Conservation (phyloP, 1,284 basidiomycete genomes). For the Rhodotorula glutinis region DNA sequence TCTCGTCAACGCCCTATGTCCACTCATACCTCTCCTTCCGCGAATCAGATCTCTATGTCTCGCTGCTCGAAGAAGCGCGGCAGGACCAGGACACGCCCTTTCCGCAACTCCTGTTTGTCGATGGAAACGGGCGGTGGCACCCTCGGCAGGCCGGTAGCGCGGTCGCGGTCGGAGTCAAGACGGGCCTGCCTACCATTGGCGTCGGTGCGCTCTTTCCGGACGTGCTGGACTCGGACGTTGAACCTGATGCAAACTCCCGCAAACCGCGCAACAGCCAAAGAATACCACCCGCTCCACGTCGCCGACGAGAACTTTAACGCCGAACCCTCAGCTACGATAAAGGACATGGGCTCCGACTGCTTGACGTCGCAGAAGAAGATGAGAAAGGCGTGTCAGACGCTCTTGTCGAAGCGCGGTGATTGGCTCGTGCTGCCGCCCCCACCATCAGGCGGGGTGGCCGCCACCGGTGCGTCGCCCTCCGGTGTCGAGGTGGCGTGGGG, state of each 20-base stretch:
- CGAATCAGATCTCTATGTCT: slow-evolving; percentile 41
- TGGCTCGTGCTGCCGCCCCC: slow-evolving; percentile 31
- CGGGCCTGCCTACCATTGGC: slow-evolving; percentile 44
- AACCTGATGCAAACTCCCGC: slow-evolving; percentile 8
- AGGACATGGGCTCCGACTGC: slow-evolving; percentile 16
- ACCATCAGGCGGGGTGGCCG: background rate
- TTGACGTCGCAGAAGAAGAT: slow-evolving; percentile 43
- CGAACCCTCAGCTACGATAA: no score
- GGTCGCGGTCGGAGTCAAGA: slow-evolving; percentile 42
- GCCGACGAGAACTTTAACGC: no score
- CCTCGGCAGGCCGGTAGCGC: slow-evolving; percentile 45
- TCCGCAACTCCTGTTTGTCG: slow-evolving; percentile 45
- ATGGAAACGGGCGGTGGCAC: slow-evolving; percentile 47
- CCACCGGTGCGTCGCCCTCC: no score
- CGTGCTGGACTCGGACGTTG: background rate
- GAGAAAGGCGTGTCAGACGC: slow-evolving; percentile 33
- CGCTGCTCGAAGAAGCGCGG: slow-evolving; percentile 36
- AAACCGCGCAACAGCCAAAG: slow-evolving; percentile 40
- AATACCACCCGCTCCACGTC: slow-evolving; percentile 41
- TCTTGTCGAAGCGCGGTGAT: slow-evolving; percentile 39
- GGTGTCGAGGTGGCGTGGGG: no score
- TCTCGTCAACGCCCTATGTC: slow-evolving; percentile 43
- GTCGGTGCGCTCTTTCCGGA: slow-evolving; percentile 10
- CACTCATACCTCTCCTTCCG: slow-evolving; percentile 47
- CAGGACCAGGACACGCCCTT: slow-evolving; percentile 5